Percentiles rank a stretch among this genome's conserved stretches.
Evolutionary conservation across 1,284 basidiomycete genomes (phyloP).

Genomic region (Tylopilus sp.): DNA sequence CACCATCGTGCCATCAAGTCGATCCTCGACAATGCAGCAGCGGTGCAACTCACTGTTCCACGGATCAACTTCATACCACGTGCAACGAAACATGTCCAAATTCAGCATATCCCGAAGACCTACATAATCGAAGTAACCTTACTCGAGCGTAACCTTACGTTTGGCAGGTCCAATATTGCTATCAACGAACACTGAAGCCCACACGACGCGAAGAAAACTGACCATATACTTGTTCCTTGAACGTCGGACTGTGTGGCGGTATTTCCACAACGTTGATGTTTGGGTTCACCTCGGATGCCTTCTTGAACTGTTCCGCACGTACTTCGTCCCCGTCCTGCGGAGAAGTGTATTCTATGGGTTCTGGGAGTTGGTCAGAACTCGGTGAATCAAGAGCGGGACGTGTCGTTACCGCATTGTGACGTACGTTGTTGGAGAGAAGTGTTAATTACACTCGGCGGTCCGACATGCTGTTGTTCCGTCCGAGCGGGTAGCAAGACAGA

Average conservation of each 20-base stretch:
- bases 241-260: slow-evolving; percentile 35
- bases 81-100: not conserved
- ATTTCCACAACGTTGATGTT: slow-evolving; percentile 26
- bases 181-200: not conserved
- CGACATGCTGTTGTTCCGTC: too few species aligned
- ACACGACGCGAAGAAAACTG: slow-evolving; percentile 12
- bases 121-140: slow-evolving; percentile 3
- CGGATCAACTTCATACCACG: slow-evolving; percentile 37
- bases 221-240: slow-evolving; percentile 51
- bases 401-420: not conserved
- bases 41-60: slow-evolving; percentile 39
- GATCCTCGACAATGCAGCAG: slow-evolving; percentile 3
- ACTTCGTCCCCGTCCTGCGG: slow-evolving; percentile 36
- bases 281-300: slow-evolving; percentile 26
- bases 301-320: slow-evolving; percentile 27
- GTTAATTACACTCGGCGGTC: slow-evolving; percentile 25
- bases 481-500: too few species aligned
- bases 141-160: slow-evolving; percentile 35
- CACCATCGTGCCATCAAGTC: not conserved
- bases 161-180: too few species aligned
- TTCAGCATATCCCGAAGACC: slow-evolving; percentile 7
- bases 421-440: slow-evolving; percentile 38
- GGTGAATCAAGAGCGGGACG: not conserved
- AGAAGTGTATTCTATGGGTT: slow-evolving; percentile 8
- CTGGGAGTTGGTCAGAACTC: slow-evolving; percentile 30